Percentiles rank a stretch among this genome's conserved stretches.
phyloP scores from a whole-genome alignment of 257 asterid genomes.

The Scutellaria barbata region DNA sequence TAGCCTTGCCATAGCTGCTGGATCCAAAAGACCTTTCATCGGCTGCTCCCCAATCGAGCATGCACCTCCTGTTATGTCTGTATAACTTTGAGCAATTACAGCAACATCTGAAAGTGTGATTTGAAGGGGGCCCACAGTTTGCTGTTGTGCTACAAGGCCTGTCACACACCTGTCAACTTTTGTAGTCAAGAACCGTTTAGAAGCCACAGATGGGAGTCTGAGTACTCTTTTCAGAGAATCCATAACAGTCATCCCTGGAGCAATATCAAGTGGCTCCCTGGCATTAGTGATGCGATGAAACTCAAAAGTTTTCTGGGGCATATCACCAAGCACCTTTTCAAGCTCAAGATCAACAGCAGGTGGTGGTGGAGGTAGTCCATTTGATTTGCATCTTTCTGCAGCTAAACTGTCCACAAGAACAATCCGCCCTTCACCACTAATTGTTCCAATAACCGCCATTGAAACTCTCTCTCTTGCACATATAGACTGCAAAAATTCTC shows the following conservation, averaged over 20 bases:
- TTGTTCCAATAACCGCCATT: constrained; percentile 88
- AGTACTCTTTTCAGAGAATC: constrained; percentile 79
- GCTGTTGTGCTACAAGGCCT: constrained; percentile 97
- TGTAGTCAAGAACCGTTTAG: constrained; percentile 88
- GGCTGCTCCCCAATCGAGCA: constrained; percentile 95
- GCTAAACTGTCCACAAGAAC: constrained; percentile 71
- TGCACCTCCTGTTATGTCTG: constrained; percentile 86
- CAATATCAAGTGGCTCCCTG: constrained; percentile 80
- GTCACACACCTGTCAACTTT: constrained; percentile 96
- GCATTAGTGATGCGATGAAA: constrained; percentile 54
- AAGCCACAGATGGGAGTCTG: constrained; percentile 89
- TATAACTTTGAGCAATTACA: constrained; percentile 81
- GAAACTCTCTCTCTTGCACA: constrained; percentile 91
- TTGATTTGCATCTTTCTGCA: constrained; percentile 49
- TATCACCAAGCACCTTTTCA: constrained; percentile 95
- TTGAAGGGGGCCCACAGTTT: constrained; percentile 96
- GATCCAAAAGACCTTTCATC: constrained; percentile 81
- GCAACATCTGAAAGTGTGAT: constrained; percentile 88
- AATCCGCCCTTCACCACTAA: constrained; percentile 80
- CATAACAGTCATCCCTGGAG: constrained; percentile 68
- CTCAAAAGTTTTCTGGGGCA: constrained; percentile 93
- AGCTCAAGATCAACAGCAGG: constrained; percentile 97
- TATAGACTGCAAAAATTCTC: constrained; percentile 56
- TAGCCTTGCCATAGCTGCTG: constrained; percentile 90
- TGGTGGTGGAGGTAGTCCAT: constrained; percentile 73